A percentile compares a stretch with the other conserved stretches of the same genome.
These are phyloP conservation scores for Phalaenopsis equestris DNA, from an alignment of 106 monocot genomes.

Conservation along the genomic window DNA sequence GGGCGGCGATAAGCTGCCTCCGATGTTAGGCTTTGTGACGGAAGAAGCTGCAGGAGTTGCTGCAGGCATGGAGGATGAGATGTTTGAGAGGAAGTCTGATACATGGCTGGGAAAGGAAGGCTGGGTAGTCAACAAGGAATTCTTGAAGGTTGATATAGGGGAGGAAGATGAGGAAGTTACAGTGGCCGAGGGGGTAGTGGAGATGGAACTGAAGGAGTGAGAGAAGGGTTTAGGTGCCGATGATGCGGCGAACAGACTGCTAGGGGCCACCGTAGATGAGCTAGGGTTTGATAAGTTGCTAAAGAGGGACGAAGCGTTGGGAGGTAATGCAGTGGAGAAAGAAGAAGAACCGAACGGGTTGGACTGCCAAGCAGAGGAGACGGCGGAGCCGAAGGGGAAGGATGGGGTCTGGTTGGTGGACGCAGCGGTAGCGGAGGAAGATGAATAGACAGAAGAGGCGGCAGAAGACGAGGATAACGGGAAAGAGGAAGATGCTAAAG, in stretches of 20 bases:
- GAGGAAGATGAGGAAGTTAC: not conserved
- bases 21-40: not conserved
- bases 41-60: not conserved
- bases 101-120: not conserved
- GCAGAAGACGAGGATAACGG: not conserved
- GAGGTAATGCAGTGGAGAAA: not conserved
- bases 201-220: not conserved
- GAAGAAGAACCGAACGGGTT: not conserved
- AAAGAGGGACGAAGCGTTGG: not conserved
- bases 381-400: not conserved
- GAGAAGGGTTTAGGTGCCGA: constrained; percentile 4
- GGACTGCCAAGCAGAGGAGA: not conserved
- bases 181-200: not conserved
- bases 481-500: not conserved
- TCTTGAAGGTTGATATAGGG: not conserved
- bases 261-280: not conserved
- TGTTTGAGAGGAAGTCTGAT: not conserved
- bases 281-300: constrained; percentile 7
- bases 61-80: not conserved
- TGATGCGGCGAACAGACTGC: not conserved
- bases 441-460: not conserved
- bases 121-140: not conserved
- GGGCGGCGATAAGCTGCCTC: not conserved
- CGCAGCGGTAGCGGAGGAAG: not conserved
- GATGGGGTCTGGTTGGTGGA: not conserved